These are phyloP conservation scores for Auxenochlorella protothecoides DNA, from an alignment of 139 green algal species.

Conservation along the genomic window DNA sequence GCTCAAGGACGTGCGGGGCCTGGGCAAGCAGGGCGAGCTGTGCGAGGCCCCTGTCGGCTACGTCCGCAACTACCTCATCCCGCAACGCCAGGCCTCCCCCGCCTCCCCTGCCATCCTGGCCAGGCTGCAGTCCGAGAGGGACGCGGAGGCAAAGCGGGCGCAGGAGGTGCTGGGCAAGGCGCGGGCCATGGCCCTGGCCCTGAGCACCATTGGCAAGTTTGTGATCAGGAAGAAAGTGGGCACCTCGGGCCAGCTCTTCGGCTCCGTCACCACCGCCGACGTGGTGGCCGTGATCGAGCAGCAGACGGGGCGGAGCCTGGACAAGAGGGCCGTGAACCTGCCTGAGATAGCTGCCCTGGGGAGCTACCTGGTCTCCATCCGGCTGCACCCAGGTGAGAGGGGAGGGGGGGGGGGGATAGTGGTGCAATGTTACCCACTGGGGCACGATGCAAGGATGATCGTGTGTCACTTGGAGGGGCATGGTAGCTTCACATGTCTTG, in stretches of 20 bases:
- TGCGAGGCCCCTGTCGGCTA: constrained; percentile 70
- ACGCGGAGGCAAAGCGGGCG: constrained; percentile 17
- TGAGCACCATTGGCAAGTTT: constrained; percentile 82
- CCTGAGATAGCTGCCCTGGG: constrained; percentile 80
- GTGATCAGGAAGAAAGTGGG: constrained; percentile 81
- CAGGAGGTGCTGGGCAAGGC: constrained; percentile 61
- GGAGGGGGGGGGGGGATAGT: too few relatives aligned
- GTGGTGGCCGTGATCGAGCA: constrained; percentile 69
- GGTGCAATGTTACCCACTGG: too few relatives aligned
- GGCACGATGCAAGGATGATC: too few relatives aligned
- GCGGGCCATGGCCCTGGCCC: constrained; percentile 31
- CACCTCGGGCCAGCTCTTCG: constrained; percentile 77
- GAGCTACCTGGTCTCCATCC: constrained; percentile 61
- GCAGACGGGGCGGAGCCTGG: constrained; percentile 70
- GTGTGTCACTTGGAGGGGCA: too few relatives aligned
- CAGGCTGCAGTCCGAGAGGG: constrained; percentile 15
- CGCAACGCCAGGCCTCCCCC: constrained; percentile 47
- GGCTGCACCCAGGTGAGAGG: constrained; percentile 35
- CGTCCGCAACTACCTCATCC: constrained; percentile 80
- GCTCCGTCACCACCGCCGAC: constrained; percentile 55
- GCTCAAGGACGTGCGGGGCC: constrained; percentile 26
- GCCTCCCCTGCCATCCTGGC: constrained; percentile 63
- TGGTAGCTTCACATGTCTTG: too few relatives aligned
- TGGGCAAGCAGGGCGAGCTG: constrained; percentile 61
- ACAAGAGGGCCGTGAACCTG: constrained; percentile 59